Base-by-base conservation (phyloP, 179 eudicot species). In the Spinacia oleracea region DNA sequence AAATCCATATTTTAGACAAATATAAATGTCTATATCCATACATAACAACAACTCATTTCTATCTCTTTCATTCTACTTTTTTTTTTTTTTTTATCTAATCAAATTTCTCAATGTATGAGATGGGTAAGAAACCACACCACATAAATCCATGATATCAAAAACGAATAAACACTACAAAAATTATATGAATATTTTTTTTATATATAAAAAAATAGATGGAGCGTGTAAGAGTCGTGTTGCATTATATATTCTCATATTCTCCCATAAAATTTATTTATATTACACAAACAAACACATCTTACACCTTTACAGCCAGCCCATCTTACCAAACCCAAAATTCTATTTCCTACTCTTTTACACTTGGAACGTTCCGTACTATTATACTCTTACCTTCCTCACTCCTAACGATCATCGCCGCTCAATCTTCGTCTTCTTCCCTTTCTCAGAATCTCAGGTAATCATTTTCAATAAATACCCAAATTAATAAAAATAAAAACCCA, bases 391-490 rank as follows among this genome's bases (percentile, higher is more conserved):
- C 25, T 55, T 72, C 75, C 50, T 73, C 20, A 62, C 32, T 72
- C 40, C 10, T 29, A 59, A 64, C 80, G 73, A 73, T 59, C 59
- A 27, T 71, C 60, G 75, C 80, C 80, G 75, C 75, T 68, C 25
- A 16, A 51, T 23, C 29, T 23, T 29, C 40, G 0, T 15, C 25
- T 35, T 53, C 64, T 58, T 53, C 63, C 48, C 43, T 67, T 77
- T 67, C 58, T 15, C 62, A 73, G 81, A 76, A 67, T 67, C 58
- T 15, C 62, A 73, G 81, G 81, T 78, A 70, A 27, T 48, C n/a
- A 25, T 45, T 7, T 3, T 25, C 14, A 25, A 3, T 42, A 42
- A 42, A 42, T 42, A 43, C 4, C 3, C 3, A 42, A 42, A 45
- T 1, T 10, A 46, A 11, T 11, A 43, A 0, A 43, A 43, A 43